phyloP scores from a whole-genome alignment of 179 eudicot species.

The Silene vulgaris region DNA sequence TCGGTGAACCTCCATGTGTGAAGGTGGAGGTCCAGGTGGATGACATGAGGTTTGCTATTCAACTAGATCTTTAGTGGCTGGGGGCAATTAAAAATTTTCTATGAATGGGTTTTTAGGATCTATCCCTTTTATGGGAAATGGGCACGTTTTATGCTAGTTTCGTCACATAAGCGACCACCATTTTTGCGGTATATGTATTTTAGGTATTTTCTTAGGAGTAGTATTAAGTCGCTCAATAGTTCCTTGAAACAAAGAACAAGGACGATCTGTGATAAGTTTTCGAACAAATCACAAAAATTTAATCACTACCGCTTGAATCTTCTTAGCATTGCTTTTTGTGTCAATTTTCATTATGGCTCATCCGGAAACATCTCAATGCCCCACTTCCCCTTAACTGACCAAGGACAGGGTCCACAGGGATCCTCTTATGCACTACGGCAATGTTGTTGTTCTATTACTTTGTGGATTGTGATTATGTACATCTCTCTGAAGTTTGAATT shows the following conservation, averaged over 20 bases:
- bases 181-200: background rate
- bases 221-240: background rate
- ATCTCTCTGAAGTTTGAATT: slow-evolving; percentile 13
- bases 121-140: background rate
- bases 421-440: background rate
- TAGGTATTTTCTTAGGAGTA: slow-evolving; percentile 5
- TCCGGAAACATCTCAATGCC: background rate
- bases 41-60: slow-evolving; percentile 71
- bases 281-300: background rate
- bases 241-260: background rate
- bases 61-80: background rate
- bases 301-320: background rate
- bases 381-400: background rate
- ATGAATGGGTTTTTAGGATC: background rate
- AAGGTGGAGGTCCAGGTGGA: slow-evolving; percentile 93
- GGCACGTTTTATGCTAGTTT: background rate
- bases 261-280: background rate
- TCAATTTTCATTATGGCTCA: background rate
- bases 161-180: background rate
- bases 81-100: background rate
- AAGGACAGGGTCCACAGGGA: background rate
- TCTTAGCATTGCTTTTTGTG: background rate
- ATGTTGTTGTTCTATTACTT: background rate
- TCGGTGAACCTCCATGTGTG: slow-evolving; percentile 36
- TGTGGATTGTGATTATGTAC: background rate